phyloP scores from a whole-genome alignment of 495 filamentous ascomycete genomes.

The Aspergillus heteromorphus region DNA sequence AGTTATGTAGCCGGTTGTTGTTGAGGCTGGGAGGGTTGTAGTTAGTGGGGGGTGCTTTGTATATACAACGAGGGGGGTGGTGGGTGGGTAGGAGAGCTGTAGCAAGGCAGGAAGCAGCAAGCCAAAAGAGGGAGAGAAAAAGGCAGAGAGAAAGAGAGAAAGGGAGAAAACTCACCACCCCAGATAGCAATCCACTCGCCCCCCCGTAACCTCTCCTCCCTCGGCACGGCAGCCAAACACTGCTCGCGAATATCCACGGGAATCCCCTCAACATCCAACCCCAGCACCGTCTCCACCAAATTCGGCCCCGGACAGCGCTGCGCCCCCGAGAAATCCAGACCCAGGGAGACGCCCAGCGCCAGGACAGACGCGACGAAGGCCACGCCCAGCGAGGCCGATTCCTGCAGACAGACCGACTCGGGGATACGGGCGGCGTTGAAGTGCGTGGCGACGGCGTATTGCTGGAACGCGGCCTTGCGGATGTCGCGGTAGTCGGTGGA shows the following conservation, averaged over 20 bases:
- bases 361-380: slow-evolving; percentile 58
- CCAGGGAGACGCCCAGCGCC: slow-evolving; percentile 56
- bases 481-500: slow-evolving; percentile 70
- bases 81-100: neutral
- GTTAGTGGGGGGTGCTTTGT: too few species aligned
- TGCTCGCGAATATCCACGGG: slow-evolving; percentile 51
- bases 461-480: slow-evolving; percentile 62
- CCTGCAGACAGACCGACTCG: slow-evolving; percentile 36
- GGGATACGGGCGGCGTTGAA: slow-evolving; percentile 60
- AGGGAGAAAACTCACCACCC: slow-evolving; percentile 47
- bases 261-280: slow-evolving; percentile 32
- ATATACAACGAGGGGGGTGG: neutral
- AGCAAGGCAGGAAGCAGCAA: too few species aligned
- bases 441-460: slow-evolving; percentile 58
- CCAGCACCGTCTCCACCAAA: slow-evolving; percentile 38
- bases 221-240: slow-evolving; percentile 40
- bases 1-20: slow-evolving; percentile 54
- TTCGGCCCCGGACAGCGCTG: slow-evolving; percentile 45
- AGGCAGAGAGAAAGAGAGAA: neutral
- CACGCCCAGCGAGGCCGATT: slow-evolving; percentile 57
- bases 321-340: slow-evolving; percentile 48
- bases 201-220: slow-evolving; percentile 36
- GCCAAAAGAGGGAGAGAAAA: neutral
- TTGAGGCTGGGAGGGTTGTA: slow-evolving; percentile 39
- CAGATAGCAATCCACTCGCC: slow-evolving; percentile 67